Conservation (phyloP, 2,329 filamentous ascomycete species). For the Xylariaceae sp. region DNA sequence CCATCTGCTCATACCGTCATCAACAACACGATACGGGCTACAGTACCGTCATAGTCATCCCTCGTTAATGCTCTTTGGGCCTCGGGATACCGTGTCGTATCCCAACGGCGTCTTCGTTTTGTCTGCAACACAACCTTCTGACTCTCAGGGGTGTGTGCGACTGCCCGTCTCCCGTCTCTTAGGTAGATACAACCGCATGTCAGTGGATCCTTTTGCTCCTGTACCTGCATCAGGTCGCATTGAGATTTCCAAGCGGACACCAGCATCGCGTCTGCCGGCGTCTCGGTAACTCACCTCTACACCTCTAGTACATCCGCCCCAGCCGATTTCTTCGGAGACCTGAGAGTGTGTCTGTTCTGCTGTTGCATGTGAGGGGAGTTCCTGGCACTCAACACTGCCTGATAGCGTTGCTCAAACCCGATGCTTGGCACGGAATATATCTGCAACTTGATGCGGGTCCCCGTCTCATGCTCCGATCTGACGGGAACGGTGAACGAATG, state of each 20-base stretch:
- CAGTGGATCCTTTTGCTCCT: neutral
- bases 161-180: no score
- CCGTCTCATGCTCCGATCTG: constrained; percentile 16
- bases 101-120: no score
- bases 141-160: no score
- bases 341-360: neutral
- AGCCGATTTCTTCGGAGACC: neutral
- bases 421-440: constrained; percentile 17
- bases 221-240: neutral
- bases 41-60: neutral
- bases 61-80: neutral
- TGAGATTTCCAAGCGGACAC: neutral
- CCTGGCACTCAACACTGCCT: neutral
- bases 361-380: neutral
- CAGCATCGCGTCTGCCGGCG: neutral
- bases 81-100: neutral
- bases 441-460: constrained; percentile 24
- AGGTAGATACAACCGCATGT: neutral
- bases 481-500: constrained; percentile 23
- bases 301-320: neutral
- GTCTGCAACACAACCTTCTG: no score
- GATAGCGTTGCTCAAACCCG: constrained; percentile 5
- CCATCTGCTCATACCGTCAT: neutral
- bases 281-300: neutral
- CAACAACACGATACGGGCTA: constrained; percentile 7